These are phyloP conservation scores for Aureobasidium sp. DNA, from an alignment of 2,329 filamentous ascomycete genomes.

Conservation along the genomic window DNA sequence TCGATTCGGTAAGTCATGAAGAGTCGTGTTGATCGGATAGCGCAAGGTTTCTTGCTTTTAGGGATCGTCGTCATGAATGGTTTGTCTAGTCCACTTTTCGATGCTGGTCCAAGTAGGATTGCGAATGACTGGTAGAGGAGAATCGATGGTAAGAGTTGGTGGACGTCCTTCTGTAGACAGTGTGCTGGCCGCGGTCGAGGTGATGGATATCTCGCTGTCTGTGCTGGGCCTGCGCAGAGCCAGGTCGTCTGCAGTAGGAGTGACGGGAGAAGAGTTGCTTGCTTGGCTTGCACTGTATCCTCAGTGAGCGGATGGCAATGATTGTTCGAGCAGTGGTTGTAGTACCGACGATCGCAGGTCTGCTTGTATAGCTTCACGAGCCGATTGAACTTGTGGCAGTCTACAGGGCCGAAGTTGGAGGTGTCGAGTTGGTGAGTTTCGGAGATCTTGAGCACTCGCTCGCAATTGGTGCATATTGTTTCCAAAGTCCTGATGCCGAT, in stretches of 20 bases:
- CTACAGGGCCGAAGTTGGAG: not conserved
- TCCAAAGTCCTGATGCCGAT: not conserved
- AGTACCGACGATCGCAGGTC: not conserved
- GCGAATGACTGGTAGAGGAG: not conserved
- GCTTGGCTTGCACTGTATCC: not conserved
- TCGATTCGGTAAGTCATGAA: not conserved
- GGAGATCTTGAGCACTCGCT: not conserved
- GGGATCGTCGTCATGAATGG: not conserved
- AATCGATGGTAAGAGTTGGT: not conserved
- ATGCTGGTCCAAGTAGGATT: not conserved
- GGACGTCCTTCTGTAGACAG: not conserved
- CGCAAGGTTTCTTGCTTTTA: not conserved
- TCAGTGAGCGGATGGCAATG: not conserved
- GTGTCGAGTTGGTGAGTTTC: not conserved
- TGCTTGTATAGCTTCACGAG: constrained; percentile 1
- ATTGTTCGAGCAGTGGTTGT: too few relatives aligned
- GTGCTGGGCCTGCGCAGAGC: not conserved
- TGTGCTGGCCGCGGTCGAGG: not conserved
- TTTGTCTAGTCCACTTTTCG: not conserved
- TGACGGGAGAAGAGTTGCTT: not conserved
- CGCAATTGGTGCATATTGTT: not conserved
- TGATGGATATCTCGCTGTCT: not conserved
- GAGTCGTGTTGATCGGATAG: not conserved
- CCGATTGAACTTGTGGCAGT: not conserved
- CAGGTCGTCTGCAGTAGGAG: not conserved